Evolutionary conservation across 371 early-diverging fungal species (phyloP).

Genomic region (Mucor racemosus): DNA sequence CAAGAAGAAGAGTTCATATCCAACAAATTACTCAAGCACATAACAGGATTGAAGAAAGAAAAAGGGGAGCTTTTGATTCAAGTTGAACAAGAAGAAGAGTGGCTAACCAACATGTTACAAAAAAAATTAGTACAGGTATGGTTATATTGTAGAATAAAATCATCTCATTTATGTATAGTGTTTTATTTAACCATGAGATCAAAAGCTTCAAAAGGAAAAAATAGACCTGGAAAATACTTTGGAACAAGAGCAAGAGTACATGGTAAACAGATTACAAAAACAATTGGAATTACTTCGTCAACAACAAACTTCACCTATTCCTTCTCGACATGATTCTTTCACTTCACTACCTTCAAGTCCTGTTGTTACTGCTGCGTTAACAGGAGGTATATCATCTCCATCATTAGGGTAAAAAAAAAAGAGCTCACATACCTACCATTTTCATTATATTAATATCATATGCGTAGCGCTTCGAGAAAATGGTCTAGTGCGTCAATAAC

Average conservation of each 20-base stretch:
- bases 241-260: constrained; percentile 85
- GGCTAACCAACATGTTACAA: constrained; percentile 75
- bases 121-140: constrained; percentile 55
- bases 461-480: constrained; percentile 42
- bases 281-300: constrained; percentile 61
- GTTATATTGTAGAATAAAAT: no score
- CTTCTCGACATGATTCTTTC: neutral
- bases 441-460: neutral
- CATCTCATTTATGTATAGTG: no score
- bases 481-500: constrained; percentile 28
- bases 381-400: constrained; percentile 31
- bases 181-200: neutral
- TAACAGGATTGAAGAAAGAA: constrained; percentile 72
- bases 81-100: constrained; percentile 80
- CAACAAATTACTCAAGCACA: constrained; percentile 68
- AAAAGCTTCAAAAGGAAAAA: constrained; percentile 78
- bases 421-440: neutral
- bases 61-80: constrained; percentile 69
- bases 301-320: constrained; percentile 28
- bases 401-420: constrained; percentile 15
- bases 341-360: constrained; percentile 5
- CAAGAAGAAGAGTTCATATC: constrained; percentile 78
- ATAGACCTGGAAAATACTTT: constrained; percentile 80
- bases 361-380: neutral
- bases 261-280: constrained; percentile 75